phyloP scores from a whole-genome alignment of 768 basidiomycete genomes.

The Cystofilobasidium macerans region DNA sequence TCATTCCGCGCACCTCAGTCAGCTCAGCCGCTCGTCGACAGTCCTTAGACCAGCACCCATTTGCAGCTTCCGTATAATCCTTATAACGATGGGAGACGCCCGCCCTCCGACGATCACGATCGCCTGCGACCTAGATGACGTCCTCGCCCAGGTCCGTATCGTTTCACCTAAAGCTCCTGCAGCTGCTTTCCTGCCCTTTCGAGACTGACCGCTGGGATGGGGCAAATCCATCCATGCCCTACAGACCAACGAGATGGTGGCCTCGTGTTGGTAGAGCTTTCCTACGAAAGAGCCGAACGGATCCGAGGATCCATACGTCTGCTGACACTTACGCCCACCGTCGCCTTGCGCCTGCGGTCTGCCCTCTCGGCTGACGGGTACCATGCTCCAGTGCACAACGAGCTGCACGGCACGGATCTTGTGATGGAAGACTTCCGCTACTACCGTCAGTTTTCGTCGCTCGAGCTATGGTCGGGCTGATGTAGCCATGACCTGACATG shows the following conservation, averaged over 20 bases:
- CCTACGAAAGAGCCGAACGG: no score
- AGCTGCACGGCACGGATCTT: slow-evolving; percentile 12
- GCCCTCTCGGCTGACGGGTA: background rate
- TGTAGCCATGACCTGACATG: background rate
- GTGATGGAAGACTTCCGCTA: slow-evolving; percentile 18
- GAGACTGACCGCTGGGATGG: background rate
- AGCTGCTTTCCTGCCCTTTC: no score
- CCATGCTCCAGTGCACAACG: slow-evolving; percentile 13
- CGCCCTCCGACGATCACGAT: background rate
- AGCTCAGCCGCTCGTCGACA: no score
- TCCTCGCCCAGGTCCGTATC: slow-evolving; percentile 15
- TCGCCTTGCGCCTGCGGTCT: no score
- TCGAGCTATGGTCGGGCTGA: background rate
- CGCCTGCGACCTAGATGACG: slow-evolving; percentile 18
- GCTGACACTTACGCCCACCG: background rate
- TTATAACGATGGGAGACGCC: slow-evolving; percentile 1
- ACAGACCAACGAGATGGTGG: slow-evolving; percentile 23
- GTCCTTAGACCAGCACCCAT: no score
- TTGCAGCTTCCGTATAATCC: no score
- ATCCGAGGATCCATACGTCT: background rate
- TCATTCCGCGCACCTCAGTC: no score
- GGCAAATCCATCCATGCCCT: no score
- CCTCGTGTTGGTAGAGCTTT: slow-evolving; percentile 2
- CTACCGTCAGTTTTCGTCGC: background rate
- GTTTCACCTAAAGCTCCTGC: background rate